Percentiles rank a stretch among this genome's conserved stretches.
Conservation (phyloP, 805 yeast species). For the Pichia occidentalis region DNA sequence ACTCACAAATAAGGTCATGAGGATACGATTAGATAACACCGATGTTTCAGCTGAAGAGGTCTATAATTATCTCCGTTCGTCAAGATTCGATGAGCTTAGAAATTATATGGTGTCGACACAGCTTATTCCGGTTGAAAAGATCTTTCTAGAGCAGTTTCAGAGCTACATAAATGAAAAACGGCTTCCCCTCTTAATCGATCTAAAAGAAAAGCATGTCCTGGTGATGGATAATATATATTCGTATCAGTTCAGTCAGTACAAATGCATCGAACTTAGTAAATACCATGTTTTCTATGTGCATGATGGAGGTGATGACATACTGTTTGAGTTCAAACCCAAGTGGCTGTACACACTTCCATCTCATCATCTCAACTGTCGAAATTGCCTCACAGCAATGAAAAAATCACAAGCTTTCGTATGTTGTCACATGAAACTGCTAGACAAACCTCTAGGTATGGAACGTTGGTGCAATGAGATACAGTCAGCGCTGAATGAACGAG, state of each 20-base stretch:
- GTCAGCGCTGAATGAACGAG: conserved; percentile 7
- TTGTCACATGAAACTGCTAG: conserved; percentile 37
- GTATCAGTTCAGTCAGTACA: background rate
- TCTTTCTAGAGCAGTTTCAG: too few species aligned
- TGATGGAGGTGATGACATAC: conserved; percentile 1
- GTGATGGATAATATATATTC: conserved; percentile 24
- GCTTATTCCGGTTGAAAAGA: conserved; percentile 9
- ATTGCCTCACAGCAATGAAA: conserved; percentile 35
- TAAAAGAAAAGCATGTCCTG: conserved; percentile 20
- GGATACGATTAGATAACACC: conserved; percentile 31
- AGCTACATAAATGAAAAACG: too few species aligned
- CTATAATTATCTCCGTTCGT: conserved; percentile 32
- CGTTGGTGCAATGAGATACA: conserved; percentile 31
- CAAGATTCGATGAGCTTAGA: conserved; percentile 12
- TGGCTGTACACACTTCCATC: conserved; percentile 39
- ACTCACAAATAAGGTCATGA: conserved; percentile 33
- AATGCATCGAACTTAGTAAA: conserved; percentile 19
- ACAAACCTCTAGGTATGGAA: conserved; percentile 24
- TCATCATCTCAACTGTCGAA: conserved; percentile 34
- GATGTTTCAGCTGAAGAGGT: conserved; percentile 36
- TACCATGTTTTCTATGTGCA: conserved; percentile 21
- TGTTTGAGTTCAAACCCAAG: conserved; percentile 46
- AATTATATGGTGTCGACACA: conserved; percentile 17
- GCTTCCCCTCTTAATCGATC: too few species aligned
- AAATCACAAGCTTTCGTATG: conserved; percentile 29